Evolutionary conservation across 306 rosid species (phyloP).

Genomic region (Vicia faba): DNA sequence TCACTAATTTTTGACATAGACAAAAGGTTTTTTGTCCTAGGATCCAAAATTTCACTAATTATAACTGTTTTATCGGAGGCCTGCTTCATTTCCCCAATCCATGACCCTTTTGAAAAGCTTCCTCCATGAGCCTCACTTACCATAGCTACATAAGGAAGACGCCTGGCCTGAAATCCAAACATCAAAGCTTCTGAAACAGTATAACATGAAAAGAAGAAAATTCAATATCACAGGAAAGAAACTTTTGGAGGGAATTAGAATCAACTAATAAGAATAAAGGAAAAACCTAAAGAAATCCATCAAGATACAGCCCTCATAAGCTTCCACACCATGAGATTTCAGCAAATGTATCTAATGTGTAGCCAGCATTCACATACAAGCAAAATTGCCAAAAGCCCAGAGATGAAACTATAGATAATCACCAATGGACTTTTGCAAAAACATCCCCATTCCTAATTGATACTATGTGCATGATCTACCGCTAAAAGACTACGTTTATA

Average conservation of each 20-base stretch:
- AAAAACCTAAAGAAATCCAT: constrained; percentile 10
- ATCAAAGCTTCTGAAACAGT: neutral
- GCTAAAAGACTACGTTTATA: constrained; percentile 9
- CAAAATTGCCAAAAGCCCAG: neutral
- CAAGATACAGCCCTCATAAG: constrained; percentile 18
- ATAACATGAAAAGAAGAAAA: too few relatives aligned
- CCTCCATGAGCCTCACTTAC: constrained; percentile 54
- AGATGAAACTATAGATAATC: constrained; percentile 12
- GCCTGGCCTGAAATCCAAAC: constrained; percentile 69
- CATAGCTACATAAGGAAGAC: constrained; percentile 71
- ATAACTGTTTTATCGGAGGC: constrained; percentile 87
- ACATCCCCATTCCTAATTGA: constrained; percentile 5
- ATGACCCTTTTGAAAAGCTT: constrained; percentile 82
- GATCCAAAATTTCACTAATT: constrained; percentile 89
- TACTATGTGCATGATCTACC: constrained; percentile 19
- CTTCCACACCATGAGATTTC: constrained; percentile 1
- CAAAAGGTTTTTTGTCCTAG: constrained; percentile 85
- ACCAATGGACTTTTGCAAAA: neutral
- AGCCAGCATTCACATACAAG: constrained; percentile 25
- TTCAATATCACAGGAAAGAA: too few relatives aligned
- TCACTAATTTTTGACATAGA: constrained; percentile 91
- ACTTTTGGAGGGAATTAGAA: constrained; percentile 8
- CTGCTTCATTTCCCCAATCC: constrained; percentile 96
- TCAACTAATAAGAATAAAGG: neutral
- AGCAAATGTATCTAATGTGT: neutral